Percentiles rank a stretch among this genome's conserved stretches.
These are phyloP conservation scores for Coemansia sp. DNA, from an alignment of 192 early-diverging fungal genomes.

Conservation along the genomic window DNA sequence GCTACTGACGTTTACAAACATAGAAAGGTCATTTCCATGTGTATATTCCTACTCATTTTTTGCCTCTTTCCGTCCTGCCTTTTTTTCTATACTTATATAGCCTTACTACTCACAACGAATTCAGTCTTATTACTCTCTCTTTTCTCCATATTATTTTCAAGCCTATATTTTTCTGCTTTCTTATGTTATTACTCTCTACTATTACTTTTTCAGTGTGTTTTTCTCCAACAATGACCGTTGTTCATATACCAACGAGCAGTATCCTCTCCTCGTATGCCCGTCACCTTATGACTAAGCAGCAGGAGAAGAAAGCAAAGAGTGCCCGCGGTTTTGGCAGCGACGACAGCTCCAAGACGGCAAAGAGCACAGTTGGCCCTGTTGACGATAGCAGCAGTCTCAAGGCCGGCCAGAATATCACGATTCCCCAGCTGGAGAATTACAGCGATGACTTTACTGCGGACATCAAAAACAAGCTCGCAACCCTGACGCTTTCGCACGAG, in stretches of 20 bases:
- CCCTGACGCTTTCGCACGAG: constrained; percentile 64
- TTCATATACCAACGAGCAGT: constrained; percentile 14
- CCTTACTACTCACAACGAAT: background rate
- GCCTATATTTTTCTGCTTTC: too few relatives aligned
- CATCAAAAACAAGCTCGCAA: constrained; percentile 67
- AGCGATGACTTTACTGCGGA: constrained; percentile 57
- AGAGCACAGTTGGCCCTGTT: too few relatives aligned
- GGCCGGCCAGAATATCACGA: constrained; percentile 5
- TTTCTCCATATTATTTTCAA: too few relatives aligned
- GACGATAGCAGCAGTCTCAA: background rate
- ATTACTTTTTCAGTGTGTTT: background rate
- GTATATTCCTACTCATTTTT: background rate
- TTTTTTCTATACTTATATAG: background rate
- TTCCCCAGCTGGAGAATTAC: constrained; percentile 38
- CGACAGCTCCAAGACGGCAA: background rate
- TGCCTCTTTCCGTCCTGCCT: background rate
- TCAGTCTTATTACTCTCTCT: too few relatives aligned
- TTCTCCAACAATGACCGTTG: constrained; percentile 37
- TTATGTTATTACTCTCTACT: background rate
- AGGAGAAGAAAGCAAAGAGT: background rate
- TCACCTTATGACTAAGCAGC: constrained; percentile 29
- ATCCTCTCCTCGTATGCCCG: constrained; percentile 38
- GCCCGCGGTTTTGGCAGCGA: background rate
- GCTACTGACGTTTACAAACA: too few relatives aligned
- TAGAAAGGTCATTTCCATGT: too few relatives aligned